Evolutionary conservation across 768 basidiomycete genomes (phyloP).

Genomic region (Austroboletus eburneus): DNA sequence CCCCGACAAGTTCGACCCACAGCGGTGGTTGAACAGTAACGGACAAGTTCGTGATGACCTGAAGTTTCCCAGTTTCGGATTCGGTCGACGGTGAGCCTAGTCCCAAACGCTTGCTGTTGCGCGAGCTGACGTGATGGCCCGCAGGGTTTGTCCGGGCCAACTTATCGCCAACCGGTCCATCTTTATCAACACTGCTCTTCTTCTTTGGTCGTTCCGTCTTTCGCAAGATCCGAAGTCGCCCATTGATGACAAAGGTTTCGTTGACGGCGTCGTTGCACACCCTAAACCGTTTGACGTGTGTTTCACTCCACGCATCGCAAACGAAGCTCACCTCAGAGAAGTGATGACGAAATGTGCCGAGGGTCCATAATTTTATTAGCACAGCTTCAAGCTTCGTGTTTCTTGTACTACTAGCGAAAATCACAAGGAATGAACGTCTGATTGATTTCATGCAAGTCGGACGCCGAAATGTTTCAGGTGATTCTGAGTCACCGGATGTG

Average conservation of each 20-base stretch:
- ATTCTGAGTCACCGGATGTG: too few species aligned
- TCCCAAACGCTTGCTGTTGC: background rate
- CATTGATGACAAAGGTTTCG: constrained; percentile 60
- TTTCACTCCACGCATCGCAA: constrained; percentile 46
- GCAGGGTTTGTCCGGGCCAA: constrained; percentile 62
- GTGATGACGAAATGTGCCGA: constrained; percentile 26
- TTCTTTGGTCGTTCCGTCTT: constrained; percentile 64
- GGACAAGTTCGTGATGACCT: constrained; percentile 48
- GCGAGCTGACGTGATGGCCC: background rate
- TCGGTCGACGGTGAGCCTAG: constrained; percentile 39
- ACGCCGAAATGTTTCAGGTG: too few species aligned
- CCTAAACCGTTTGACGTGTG: constrained; percentile 56
- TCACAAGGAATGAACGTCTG: too few species aligned
- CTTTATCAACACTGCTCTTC: constrained; percentile 59
- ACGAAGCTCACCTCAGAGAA: constrained; percentile 22
- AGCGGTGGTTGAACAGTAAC: constrained; percentile 46
- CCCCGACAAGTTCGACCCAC: constrained; percentile 55
- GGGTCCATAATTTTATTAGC: constrained; percentile 6
- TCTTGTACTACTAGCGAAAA: too few species aligned
- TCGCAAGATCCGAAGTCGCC: constrained; percentile 46
- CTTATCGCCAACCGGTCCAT: constrained; percentile 59
- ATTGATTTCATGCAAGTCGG: too few species aligned
- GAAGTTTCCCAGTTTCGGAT: constrained; percentile 52
- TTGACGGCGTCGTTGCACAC: constrained; percentile 60
- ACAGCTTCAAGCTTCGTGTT: too few species aligned